A percentile compares a stretch with the other conserved stretches of the same genome.
phyloP scores from a whole-genome alignment of 1,284 basidiomycete species.

The Irpex sp. region DNA sequence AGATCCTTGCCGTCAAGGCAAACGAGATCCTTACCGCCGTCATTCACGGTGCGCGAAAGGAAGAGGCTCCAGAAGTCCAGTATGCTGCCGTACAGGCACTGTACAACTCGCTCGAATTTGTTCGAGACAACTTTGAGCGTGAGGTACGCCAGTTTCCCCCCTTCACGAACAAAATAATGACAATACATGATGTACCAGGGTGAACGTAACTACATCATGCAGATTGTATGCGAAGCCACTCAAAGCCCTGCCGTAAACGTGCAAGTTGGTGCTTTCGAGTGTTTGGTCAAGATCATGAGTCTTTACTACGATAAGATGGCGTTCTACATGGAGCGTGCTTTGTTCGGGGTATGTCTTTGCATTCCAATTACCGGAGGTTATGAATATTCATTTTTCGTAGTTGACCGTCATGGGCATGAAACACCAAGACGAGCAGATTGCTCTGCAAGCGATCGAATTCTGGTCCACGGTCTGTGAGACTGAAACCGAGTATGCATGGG shows the following conservation, averaged over 20 bases:
- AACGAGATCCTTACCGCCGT: conserved; percentile 99
- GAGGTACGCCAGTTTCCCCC: conserved; percentile 55
- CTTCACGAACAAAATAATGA: conserved; percentile 2
- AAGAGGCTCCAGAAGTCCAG: conserved; percentile 94
- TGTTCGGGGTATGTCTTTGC: conserved; percentile 80
- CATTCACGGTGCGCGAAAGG: conserved; percentile 96
- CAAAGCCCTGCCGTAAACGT: conserved; percentile 79
- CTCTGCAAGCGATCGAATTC: conserved; percentile 97
- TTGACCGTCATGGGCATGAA: conserved; percentile 99
- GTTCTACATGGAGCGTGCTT: conserved; percentile 98
- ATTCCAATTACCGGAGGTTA: neutral
- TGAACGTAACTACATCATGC: conserved; percentile 99
- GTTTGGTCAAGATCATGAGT: conserved; percentile 95
- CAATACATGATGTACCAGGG: conserved; percentile 51
- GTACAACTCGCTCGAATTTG: conserved; percentile 96
- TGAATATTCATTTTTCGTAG: conserved; percentile 40
- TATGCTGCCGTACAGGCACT: conserved; percentile 93
- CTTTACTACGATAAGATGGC: conserved; percentile 99
- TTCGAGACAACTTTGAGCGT: conserved; percentile 96
- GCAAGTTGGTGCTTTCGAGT: conserved; percentile 93
- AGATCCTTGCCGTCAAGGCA: conserved; percentile 83
- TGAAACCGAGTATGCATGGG: conserved; percentile 91
- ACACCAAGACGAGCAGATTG: conserved; percentile 87
- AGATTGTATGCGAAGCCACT: conserved; percentile 98
- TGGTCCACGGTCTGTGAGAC: conserved; percentile 99